Conservation (phyloP, 2,329 filamentous ascomycete genomes). For the Neofusicoccum sp. region DNA sequence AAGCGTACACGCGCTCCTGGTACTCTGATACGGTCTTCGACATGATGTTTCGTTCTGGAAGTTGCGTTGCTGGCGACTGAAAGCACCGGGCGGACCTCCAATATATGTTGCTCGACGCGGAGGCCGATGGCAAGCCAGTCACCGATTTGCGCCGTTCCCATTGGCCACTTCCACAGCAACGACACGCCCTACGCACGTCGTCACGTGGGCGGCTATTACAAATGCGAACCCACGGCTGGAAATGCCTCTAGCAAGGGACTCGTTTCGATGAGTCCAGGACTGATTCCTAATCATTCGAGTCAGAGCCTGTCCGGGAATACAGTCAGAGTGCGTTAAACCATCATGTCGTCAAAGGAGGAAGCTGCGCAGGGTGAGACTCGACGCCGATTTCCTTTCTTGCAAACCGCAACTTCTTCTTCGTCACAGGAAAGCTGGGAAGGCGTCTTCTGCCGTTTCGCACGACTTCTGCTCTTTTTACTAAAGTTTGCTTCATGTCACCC, state of each 20-base stretch:
- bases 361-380: no score
- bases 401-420: no score
- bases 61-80: background rate
- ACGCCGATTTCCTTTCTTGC: no score
- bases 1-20: slow-evolving; percentile 62
- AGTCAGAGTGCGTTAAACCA: no score
- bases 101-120: background rate
- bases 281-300: no score
- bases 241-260: background rate
- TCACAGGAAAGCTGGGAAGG: no score
- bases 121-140: background rate
- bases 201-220: background rate
- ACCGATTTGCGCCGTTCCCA: background rate
- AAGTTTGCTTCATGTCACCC: no score
- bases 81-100: background rate
- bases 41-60: slow-evolving; percentile 3
- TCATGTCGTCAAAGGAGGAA: no score
- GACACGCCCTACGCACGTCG: background rate
- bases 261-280: no score
- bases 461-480: no score
- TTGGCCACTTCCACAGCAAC: slow-evolving; percentile 9
- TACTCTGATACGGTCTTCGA: slow-evolving; percentile 35
- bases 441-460: no score
- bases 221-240: background rate
- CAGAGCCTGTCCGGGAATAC: no score